Evolutionary conservation across 495 filamentous ascomycete species (phyloP).

Genomic region (Podospora conica): DNA sequence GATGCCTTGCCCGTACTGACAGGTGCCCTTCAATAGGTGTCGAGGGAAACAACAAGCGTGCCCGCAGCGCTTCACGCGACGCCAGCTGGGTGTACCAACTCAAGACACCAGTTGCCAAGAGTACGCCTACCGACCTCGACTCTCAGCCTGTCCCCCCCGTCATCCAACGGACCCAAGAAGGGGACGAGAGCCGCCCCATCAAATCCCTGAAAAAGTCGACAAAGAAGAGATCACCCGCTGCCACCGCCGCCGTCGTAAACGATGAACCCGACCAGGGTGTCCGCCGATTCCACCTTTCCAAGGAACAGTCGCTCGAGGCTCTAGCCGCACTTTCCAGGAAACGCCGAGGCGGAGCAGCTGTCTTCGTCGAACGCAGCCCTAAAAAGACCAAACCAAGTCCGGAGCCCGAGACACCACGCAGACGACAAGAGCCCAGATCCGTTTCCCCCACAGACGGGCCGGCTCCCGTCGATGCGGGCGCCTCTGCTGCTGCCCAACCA

Average conservation of each 20-base stretch:
- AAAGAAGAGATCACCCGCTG: background rate
- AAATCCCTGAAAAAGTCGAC: constrained; percentile 9
- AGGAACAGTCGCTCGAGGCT: constrained; percentile 22
- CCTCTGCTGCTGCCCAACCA: constrained; percentile 1
- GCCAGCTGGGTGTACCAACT: constrained; percentile 39
- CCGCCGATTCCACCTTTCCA: constrained; percentile 45
- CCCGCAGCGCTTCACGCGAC: constrained; percentile 27
- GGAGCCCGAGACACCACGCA: background rate
- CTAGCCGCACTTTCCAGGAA: constrained; percentile 31
- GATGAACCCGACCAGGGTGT: constrained; percentile 10
- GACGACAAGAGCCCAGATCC: background rate
- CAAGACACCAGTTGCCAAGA: constrained; percentile 21
- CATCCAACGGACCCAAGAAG: constrained; percentile 24
- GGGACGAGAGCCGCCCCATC: constrained; percentile 22
- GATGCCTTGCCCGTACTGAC: constrained; percentile 10
- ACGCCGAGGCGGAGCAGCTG: constrained; percentile 28
- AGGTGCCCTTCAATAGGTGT: constrained; percentile 10
- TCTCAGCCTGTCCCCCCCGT: constrained; percentile 11
- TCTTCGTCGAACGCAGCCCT: constrained; percentile 45
- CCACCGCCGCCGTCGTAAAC: background rate
- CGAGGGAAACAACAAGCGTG: constrained; percentile 34
- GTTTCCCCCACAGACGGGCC: background rate
- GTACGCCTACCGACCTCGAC: constrained; percentile 2
- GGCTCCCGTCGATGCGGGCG: background rate
- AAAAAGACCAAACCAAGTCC: constrained; percentile 24